Conservation (phyloP, 768 basidiomycete species). For the Termitomyces titanicus region DNA sequence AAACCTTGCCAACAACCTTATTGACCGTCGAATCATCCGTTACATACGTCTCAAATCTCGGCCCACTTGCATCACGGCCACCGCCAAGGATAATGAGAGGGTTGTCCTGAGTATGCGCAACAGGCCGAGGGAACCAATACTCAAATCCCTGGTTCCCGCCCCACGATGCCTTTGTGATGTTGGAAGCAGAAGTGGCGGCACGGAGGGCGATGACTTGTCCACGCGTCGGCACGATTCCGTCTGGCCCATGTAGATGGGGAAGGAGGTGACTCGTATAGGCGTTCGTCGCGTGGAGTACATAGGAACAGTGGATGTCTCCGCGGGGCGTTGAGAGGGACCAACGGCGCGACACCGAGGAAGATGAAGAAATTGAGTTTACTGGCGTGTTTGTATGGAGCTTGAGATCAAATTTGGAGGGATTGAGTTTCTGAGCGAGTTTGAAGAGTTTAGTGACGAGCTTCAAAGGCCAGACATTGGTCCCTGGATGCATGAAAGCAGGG, state of each 20-base stretch:
- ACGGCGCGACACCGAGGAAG: slow-evolving; percentile 20
- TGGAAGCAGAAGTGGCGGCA: slow-evolving; percentile 28
- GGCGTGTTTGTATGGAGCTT: slow-evolving; percentile 72
- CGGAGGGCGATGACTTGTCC: slow-evolving; percentile 59
- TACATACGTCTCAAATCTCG: slow-evolving; percentile 44
- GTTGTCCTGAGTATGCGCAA: slow-evolving; percentile 25
- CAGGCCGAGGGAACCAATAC: slow-evolving; percentile 81
- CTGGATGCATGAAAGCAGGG: slow-evolving; percentile 49
- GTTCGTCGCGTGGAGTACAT: slow-evolving; percentile 86
- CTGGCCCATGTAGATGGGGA: slow-evolving; percentile 55
- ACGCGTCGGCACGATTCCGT: slow-evolving; percentile 64
- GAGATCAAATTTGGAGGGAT: slow-evolving; percentile 28
- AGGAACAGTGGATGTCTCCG: slow-evolving; percentile 55
- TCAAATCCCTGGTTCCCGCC: slow-evolving; percentile 51
- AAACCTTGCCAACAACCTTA: neutral
- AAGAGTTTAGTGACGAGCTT: slow-evolving; percentile 75
- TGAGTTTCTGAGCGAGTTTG: slow-evolving; percentile 22
- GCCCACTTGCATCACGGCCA: slow-evolving; percentile 43
- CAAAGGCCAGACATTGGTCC: slow-evolving; percentile 72
- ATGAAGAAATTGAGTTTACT: slow-evolving; percentile 41
- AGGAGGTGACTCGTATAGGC: slow-evolving; percentile 77
- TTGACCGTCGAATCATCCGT: slow-evolving; percentile 61
- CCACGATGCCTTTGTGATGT: slow-evolving; percentile 45
- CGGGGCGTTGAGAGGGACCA: slow-evolving; percentile 65
- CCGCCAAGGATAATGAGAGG: slow-evolving; percentile 77